Evolutionary conservation across 306 rosid genomes (phyloP).

Genomic region (Mimosa bimucronata): DNA sequence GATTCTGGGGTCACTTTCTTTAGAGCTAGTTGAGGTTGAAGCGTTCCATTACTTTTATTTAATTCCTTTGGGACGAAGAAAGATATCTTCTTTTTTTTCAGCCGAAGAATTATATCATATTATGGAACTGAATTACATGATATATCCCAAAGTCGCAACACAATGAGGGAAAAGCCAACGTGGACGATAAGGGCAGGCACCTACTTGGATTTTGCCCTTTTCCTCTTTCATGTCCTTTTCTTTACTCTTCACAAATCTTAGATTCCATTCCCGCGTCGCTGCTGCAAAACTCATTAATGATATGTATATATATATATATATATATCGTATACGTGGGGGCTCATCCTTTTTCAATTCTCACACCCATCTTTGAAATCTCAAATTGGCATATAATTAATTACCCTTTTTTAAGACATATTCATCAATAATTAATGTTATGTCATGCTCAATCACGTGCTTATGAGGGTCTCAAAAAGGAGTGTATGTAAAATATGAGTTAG

Average conservation of each 20-base stretch:
- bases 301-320: no score
- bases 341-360: background rate
- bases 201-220: conserved; percentile 33
- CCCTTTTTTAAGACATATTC: background rate
- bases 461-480: background rate
- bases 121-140: conserved; percentile 9
- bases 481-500: no score
- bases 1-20: conserved; percentile 40
- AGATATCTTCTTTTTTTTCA: background rate
- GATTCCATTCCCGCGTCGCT: conserved; percentile 53
- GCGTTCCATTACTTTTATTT: background rate
- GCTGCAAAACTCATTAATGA: conserved; percentile 33
- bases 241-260: conserved; percentile 5
- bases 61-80: background rate
- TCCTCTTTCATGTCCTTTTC: conserved; percentile 22
- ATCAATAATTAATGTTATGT: background rate
- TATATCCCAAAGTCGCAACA: background rate
- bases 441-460: background rate
- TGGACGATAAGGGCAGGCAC: conserved; percentile 22
- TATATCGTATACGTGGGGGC: background rate
- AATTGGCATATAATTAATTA: background rate
- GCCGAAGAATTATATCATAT: no score
- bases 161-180: background rate
- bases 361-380: background rate
- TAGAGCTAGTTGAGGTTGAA: background rate